phyloP scores from a whole-genome alignment of 2,329 filamentous ascomycete genomes.

The Neurospora sp. region DNA sequence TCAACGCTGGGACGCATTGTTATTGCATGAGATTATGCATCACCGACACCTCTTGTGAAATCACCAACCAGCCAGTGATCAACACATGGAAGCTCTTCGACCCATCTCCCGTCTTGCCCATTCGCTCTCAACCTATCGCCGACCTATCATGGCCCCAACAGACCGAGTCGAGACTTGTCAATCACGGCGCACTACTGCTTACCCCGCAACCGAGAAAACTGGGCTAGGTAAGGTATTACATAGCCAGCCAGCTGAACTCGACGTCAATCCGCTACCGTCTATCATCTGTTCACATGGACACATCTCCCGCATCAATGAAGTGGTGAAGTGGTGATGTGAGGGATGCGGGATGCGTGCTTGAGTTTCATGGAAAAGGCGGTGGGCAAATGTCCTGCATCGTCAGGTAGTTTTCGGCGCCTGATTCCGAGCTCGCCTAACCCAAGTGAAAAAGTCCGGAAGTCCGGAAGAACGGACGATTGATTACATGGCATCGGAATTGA shows the following conservation, averaged over 20 bases:
- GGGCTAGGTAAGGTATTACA: background rate
- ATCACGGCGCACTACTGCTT: background rate
- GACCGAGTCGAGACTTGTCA: background rate
- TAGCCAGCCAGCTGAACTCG: background rate
- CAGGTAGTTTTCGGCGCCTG: background rate
- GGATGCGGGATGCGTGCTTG: background rate
- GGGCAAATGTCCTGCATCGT: background rate
- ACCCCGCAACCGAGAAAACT: background rate
- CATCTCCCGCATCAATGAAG: background rate
- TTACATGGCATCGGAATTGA: background rate
- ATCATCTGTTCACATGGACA: background rate
- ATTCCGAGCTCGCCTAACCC: background rate
- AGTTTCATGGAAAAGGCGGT: background rate
- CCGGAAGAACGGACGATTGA: background rate
- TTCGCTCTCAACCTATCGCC: background rate
- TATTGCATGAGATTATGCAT: background rate
- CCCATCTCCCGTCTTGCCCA: background rate
- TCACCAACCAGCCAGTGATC: background rate
- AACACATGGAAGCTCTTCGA: background rate
- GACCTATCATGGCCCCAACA: background rate
- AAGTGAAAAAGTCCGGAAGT: background rate
- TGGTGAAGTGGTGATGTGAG: background rate
- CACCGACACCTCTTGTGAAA: background rate
- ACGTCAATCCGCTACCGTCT: background rate
- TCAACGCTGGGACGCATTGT: background rate